Evolutionary conservation across 2,329 filamentous ascomycete species (phyloP).

Genomic region (Colletotrichum aenigma): DNA sequence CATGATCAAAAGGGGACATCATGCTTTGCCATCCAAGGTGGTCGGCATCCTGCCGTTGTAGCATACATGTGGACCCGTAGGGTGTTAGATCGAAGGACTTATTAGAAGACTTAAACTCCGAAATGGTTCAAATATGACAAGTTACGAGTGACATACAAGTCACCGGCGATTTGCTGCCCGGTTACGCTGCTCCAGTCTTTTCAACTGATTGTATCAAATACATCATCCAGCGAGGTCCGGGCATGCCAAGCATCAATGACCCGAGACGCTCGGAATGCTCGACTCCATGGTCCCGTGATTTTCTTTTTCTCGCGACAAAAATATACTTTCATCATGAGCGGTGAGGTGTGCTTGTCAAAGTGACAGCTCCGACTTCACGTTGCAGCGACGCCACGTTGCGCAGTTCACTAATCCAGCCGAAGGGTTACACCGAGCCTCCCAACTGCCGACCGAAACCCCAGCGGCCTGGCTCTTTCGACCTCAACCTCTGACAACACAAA

Average conservation of each 20-base stretch:
- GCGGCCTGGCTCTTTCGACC: neutral
- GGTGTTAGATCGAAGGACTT: neutral
- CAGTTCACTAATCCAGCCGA: neutral
- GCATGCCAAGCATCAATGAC: neutral
- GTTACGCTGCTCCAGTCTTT: neutral
- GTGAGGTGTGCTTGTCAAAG: neutral
- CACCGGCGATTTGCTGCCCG: rapidly evolving
- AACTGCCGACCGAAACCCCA: neutral
- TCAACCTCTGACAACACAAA: neutral
- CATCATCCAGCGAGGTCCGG: neutral
- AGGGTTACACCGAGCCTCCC: neutral
- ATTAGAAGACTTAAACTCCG: neutral
- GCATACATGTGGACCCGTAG: neutral
- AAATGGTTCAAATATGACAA: neutral
- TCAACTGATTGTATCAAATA: neutral
- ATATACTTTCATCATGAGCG: neutral
- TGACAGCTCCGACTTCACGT: neutral
- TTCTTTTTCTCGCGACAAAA: neutral
- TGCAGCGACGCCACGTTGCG: neutral
- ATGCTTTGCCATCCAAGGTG: neutral
- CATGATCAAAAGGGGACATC: neutral
- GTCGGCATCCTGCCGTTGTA: neutral
- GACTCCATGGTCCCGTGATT: neutral
- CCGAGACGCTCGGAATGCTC: neutral
- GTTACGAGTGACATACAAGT: neutral